These are phyloP conservation scores for Boletus coccyginus DNA, from an alignment of 768 basidiomycete species.

Conservation along the genomic window DNA sequence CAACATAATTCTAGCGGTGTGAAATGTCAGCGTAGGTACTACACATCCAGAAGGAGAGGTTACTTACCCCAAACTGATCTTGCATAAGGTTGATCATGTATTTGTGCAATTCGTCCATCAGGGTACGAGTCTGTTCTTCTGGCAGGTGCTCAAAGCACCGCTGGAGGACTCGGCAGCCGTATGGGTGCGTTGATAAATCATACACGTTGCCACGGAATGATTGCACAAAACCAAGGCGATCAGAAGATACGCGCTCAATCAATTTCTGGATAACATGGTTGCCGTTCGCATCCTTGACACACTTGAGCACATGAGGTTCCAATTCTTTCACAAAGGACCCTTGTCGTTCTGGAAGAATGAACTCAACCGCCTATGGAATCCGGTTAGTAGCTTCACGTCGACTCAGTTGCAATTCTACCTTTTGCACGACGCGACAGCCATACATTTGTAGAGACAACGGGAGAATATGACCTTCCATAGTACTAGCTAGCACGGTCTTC, in stretches of 20 bases:
- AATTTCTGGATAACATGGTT: constrained; percentile 96
- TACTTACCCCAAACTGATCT: constrained; percentile 84
- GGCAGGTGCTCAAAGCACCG: constrained; percentile 86
- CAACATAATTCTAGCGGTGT: constrained; percentile 79
- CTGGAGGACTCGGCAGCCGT: constrained; percentile 94
- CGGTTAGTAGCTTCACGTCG: constrained; percentile 1
- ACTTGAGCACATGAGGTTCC: constrained; percentile 74
- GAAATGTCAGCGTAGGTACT: constrained; percentile 4
- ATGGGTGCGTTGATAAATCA: constrained; percentile 83
- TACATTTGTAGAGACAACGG: constrained; percentile 87
- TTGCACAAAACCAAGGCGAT: constrained; percentile 72
- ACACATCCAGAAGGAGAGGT: background rate
- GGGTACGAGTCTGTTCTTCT: constrained; percentile 57
- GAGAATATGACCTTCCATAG: constrained; percentile 78
- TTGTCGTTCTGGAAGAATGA: constrained; percentile 76
- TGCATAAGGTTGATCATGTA: constrained; percentile 73
- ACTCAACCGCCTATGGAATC: constrained; percentile 72
- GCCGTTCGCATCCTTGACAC: constrained; percentile 88
- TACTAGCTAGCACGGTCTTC: constrained; percentile 61
- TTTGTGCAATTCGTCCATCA: constrained; percentile 82
- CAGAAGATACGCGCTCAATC: constrained; percentile 74
- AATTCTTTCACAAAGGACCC: constrained; percentile 71
- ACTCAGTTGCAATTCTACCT: constrained; percentile 47
- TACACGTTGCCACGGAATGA: constrained; percentile 76
- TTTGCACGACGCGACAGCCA: constrained; percentile 94